Base-by-base conservation (phyloP, 1,284 basidiomycete genomes). In the Porodaedalea pini region DNA sequence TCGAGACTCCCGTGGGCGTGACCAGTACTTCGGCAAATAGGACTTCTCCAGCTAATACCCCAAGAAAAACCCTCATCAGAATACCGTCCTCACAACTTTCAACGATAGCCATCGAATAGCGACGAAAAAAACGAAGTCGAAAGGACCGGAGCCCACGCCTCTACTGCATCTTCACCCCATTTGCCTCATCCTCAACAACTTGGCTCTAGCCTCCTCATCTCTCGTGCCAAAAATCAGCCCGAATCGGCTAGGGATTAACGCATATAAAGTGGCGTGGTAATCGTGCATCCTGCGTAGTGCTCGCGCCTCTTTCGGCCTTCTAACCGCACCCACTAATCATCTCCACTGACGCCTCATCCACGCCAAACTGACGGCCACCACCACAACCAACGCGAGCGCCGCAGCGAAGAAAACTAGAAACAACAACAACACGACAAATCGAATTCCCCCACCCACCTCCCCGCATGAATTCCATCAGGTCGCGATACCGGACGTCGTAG, bases 11-110 rank as follows among this genome's bases (percentile, higher is more conserved):
- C 39, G 92, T 95, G 7, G 96, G 96, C 7, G 96, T 96, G 64
- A 94, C 80, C 68, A 99, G 85, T 63, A 99, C 94, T 83, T 99
- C 96, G 79, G 96, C 92, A 83, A 98, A 98, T 71, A 96, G 87
- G 70, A 98, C 94, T 79, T 95, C 90, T 78, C 92, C 92, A 88
- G 90, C 92, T 94, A 83, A 79, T 80, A 83, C 77, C 82, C 83
- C 82, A 83, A 85, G 73, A 75, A 90, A 85, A 88, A 80, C 82
- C 83, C 84, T 84, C 81, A 87, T 89, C 83, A 90, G 88, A 68
- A 57, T 73, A 70, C 72, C 66, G 83, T 88, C 85, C 85, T 85
- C 83, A 81, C 81, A 78, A 78, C 82, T 85, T 43, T 54, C 81
- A 78, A 78, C 82, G 84, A 50, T 47, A 54, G 37, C 44, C 59